Base-by-base conservation (phyloP, 805 yeast species). In the Nakazawaea ambrosiae region DNA sequence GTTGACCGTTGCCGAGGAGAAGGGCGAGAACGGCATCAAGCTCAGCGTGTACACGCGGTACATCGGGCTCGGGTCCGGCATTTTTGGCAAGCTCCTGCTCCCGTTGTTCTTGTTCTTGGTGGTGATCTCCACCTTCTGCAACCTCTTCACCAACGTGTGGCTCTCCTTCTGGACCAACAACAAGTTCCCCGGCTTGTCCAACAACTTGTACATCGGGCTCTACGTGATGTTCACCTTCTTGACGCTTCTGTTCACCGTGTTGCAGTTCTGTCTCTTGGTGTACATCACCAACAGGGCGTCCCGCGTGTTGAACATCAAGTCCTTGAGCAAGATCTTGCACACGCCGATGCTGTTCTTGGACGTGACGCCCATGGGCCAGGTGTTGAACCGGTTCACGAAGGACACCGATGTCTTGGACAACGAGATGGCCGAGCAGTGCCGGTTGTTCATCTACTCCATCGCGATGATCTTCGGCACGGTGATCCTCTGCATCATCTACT, bases 341-440 rank as follows among this genome's bases (percentile, higher is more conserved):
- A 78, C 92, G 0, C 94, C 95, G 36, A 86, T 86, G 92, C 58
- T 77, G 0, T 87, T 75, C 54, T 70, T 86, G 58, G 96, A 87
- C 49, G 77, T 87, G 2, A 81, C 95, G 0, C 96, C 96, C 22
- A 70, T 84, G 69, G 96, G 96, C 3, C 68, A 95, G 48, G 75
- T 88, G 40, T 63, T 88, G 51, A 87, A 85, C 57, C 65, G 95
- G 46, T 87, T 86, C 57, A 85, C 95, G 1, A 85, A 85, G 44
- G 96, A 87, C 54, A 81, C 92, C 0, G 95, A 87, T 53, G 75
- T 78, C 4, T 60, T 86, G 55, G 95, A 86, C 51, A 85, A 83
- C 51, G 90, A 82, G 55, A 64, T 86, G 48, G 77, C 78, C 42
- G 88, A 83, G 49, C 85, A 81, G 49, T 45, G 79, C 28, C 68